Base-by-base conservation (phyloP, 1,284 basidiomycete species). In the Coriolopsis trogii region DNA sequence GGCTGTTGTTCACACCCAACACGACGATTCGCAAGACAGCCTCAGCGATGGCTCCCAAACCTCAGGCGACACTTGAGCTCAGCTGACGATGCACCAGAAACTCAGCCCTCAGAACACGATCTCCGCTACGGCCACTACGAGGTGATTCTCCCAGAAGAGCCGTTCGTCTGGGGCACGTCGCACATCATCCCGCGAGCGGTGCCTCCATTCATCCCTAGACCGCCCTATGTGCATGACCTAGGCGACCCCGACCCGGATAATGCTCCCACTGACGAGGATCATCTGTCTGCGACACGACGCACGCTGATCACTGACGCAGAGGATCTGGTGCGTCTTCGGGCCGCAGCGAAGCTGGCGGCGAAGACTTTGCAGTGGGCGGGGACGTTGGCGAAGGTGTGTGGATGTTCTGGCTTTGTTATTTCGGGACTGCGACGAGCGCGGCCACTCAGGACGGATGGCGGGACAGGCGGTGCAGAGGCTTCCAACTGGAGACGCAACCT, bases 71-170 rank as follows among this genome's bases (percentile, higher is more conserved):
- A 39, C 21, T 7, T 28, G 3, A 44, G 28, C 13, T 50, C 49
- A 3, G 25, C 23, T 12, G 6, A 41, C 29, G 28, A 42, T 3
- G 28, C 41, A 4, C 18, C 20, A 7, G 2, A 16, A 8, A 8
- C 21, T 12, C 42, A 49, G 29, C 46, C 47, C 30, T 60, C 58
- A 13, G 58, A 53, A 24, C 55, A 60, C 43, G 58, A 60, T 43
- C 41, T 57, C 6, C 50, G 61, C 37, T 58, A 51, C 46, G 86
- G 87, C 10, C 58, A 60, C 25, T 90, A 87, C 70, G 75, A 72
- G 40, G 69, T 90, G 25, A 83, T 91, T 47, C 72, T 89, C 4
- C 88, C 87, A 1, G 66, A 75, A 16, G 87, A 89, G 56, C 84
- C 85, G 0, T 83, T 77, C 48, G 71, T 83, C 15, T 82, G 79